phyloP scores from a whole-genome alignment of 2,329 filamentous ascomycete genomes.

The Epichloe festucae region DNA sequence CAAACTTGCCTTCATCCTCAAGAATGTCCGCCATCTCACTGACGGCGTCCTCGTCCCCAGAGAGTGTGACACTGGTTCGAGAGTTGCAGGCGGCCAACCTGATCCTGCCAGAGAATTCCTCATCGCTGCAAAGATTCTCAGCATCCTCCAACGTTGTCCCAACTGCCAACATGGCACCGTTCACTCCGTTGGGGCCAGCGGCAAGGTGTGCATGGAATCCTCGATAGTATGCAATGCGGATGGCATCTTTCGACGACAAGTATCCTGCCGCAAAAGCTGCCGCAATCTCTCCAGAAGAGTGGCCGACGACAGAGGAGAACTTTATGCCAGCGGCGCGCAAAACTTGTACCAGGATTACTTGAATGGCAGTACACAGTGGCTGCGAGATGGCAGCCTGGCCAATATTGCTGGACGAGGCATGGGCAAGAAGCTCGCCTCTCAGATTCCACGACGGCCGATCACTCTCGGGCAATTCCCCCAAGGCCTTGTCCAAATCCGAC shows the following conservation, averaged over 20 bases:
- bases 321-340: conserved; percentile 18
- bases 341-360: conserved; percentile 28
- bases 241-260: not conserved
- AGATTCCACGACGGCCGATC: conserved; percentile 4
- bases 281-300: conserved; percentile 28
- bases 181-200: not conserved
- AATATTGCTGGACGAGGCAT: not conserved
- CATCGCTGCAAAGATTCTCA: not conserved
- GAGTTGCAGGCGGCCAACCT: conserved; percentile 15
- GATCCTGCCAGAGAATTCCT: conserved; percentile 12
- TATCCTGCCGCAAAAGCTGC: conserved; percentile 25
- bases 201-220: conserved; percentile 2
- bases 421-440: not conserved
- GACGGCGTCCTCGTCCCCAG: conserved; percentile 19
- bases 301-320: conserved; percentile 22
- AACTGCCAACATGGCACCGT: conserved; percentile 12
- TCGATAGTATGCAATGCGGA: conserved; percentile 5
- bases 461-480: not conserved
- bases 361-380: conserved; percentile 22
- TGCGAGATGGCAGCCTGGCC: conserved; percentile 12
- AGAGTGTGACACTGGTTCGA: conserved; percentile 13
- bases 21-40: conserved; percentile 11
- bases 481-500: not conserved
- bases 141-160: conserved; percentile 7
- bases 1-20: conserved; percentile 14